Evolutionary conservation across 108 stramenopile genomes (phyloP).

Genomic region (Cyclotella cryptica): DNA sequence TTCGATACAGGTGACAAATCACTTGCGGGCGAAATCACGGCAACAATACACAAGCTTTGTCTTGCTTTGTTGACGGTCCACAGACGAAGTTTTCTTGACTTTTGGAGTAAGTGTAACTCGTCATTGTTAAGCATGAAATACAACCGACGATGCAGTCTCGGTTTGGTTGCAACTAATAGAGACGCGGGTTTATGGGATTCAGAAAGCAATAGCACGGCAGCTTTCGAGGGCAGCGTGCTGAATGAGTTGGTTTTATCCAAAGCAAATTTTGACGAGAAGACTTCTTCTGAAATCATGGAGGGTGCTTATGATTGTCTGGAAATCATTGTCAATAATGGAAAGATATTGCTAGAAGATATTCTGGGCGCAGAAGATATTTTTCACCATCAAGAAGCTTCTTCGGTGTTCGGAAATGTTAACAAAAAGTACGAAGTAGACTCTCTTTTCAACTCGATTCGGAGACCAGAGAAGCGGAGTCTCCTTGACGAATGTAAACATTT

Average conservation of each 20-base stretch:
- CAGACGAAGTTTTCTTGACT: conserved; percentile 21
- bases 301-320: conserved; percentile 44
- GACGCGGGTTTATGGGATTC: conserved; percentile 13
- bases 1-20: conserved; percentile 29
- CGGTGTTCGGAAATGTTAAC: conserved; percentile 29
- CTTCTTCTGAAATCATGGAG: conserved; percentile 40
- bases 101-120: conserved; percentile 21
- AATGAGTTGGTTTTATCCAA: conserved; percentile 35
- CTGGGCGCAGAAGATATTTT: conserved; percentile 44
- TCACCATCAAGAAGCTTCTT: conserved; percentile 5
- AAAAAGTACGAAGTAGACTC: conserved; percentile 35
- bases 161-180: conserved; percentile 12
- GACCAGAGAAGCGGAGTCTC: conserved; percentile 5
- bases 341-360: conserved; percentile 49
- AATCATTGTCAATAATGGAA: conserved; percentile 44
- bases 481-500: conserved; percentile 34
- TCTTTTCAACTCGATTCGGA: conserved; percentile 32
- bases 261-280: conserved; percentile 23
- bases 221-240: conserved; percentile 13
- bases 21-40: conserved; percentile 16
- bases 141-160: conserved; percentile 28
- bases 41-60: conserved; percentile 46
- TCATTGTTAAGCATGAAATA: conserved; percentile 15
- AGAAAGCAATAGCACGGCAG: background rate
- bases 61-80: conserved; percentile 49